Evolutionary conservation across 805 yeast genomes (phyloP), one percentile per base, ranked within the genome.

Genomic region (Pichia scutulata): DNA sequence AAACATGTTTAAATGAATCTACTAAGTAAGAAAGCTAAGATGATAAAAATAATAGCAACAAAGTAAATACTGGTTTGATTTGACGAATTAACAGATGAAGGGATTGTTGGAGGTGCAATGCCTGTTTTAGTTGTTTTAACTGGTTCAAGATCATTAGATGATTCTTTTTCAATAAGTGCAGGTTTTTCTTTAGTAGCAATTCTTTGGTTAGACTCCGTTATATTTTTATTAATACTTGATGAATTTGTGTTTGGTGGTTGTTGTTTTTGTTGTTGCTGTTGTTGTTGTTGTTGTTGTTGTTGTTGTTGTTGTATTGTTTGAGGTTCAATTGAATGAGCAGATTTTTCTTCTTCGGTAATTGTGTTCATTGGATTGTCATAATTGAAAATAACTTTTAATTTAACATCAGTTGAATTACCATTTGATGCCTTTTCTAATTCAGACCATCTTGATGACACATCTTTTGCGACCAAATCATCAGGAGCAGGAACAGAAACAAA

Each of bases 401-500:
- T 66, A n/a, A 57, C 53, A 30, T 65, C 66, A 10, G 41, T 48
- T 6, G 63, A 43, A 9, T 57, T 51, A 16, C 60, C 52, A 30
- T 59, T 61, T 8, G 63, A 58, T 79, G 79, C 70, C 81, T 85
- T 70, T 78, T 84, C 60, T 64, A 89, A 75, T 49, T 76, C 71
- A n/a, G 84, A 62, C 97, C 97, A 89, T 60, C 77, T 69, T 45
- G 82, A 84, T 46, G 87, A 77, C 46, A 87, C 73, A 25, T 76
- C 62, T 41, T 77, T 71, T 47, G 80, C 81, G 54, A 76, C 76
- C 54, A 78, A 66, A 50, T 74, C 77, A 48, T 72, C 68, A 18
- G 85, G 81, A 53, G 89, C 80, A 44, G 96, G 95, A 57, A 89
- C 76, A 25, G 95, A 80, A 58, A 90, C 90, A 53, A 93, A 82